These are phyloP conservation scores for Rhinocladiella mackenziei DNA, from an alignment of 2,329 filamentous ascomycete species.

Conservation along the genomic window DNA sequence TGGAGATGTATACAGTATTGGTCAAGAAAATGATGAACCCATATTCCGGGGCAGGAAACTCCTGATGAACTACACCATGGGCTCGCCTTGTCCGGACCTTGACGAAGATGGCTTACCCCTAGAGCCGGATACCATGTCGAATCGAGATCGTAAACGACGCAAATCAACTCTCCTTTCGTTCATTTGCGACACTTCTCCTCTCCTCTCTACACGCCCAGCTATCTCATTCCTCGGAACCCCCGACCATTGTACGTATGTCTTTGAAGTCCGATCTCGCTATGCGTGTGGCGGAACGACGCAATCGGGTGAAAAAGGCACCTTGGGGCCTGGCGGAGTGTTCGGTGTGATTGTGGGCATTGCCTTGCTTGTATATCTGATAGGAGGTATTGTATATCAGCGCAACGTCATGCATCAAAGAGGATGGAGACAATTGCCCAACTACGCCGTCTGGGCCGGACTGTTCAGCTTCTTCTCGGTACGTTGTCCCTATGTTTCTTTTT, in stretches of 20 bases:
- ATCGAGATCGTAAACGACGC: conserved; percentile 37
- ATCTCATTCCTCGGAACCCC: conserved; percentile 84
- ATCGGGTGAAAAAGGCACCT: conserved; percentile 49
- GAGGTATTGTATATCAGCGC: conserved; percentile 91
- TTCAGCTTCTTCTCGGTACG: conserved; percentile 75
- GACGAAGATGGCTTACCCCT: conserved; percentile 28
- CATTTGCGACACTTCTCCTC: conserved; percentile 72
- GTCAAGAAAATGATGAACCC: conserved; percentile 44
- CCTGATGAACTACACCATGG: conserved; percentile 70
- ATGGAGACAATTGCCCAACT: conserved; percentile 94
- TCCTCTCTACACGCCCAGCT: conserved; percentile 48
- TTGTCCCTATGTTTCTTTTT: conserved; percentile 2
- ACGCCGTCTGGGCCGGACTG: conserved; percentile 84
- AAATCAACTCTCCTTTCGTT: conserved; percentile 90
- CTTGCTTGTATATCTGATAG: conserved; percentile 81
- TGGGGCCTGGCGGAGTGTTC: conserved; percentile 72
- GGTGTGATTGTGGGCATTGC: conserved; percentile 77
- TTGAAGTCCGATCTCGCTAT: conserved; percentile 80
- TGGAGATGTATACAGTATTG: conserved; percentile 27
- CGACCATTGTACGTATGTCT: conserved; percentile 92
- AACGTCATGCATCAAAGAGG: conserved; percentile 91
- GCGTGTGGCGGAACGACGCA: conserved; percentile 69
- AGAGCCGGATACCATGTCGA: conserved; percentile 16
- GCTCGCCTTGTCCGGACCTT: conserved; percentile 61
- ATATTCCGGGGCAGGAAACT: conserved; percentile 56